These are phyloP conservation scores for Daedalea quercina DNA, from an alignment of 768 basidiomycete genomes.

Conservation along the genomic window DNA sequence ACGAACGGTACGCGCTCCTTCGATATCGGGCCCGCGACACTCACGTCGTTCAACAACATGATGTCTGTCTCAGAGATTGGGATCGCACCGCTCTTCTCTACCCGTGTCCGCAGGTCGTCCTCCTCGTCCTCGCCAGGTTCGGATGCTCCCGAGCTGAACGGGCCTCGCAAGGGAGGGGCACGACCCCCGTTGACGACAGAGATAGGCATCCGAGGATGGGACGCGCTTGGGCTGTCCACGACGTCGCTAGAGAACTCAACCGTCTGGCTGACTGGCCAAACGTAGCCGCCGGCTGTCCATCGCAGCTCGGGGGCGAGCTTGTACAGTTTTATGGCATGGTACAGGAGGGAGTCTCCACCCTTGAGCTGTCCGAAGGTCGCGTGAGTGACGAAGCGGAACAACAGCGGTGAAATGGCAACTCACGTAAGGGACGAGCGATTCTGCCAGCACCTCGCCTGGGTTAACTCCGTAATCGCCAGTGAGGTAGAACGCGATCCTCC, in stretches of 20 bases:
- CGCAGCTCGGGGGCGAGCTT: conserved; percentile 70
- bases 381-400: neutral
- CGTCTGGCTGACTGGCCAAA: conserved; percentile 70
- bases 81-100: conserved; percentile 65
- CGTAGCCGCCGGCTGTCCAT: conserved; percentile 77
- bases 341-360: conserved; percentile 68
- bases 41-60: conserved; percentile 47
- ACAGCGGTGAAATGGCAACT: conserved; percentile 24
- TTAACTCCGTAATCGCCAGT: conserved; percentile 63
- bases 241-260: conserved; percentile 55
- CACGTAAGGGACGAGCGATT: conserved; percentile 65
- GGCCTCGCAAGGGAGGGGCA: conserved; percentile 34
- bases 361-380: conserved; percentile 44
- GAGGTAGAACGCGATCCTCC: conserved; percentile 67
- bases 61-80: conserved; percentile 59
- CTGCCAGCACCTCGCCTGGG: conserved; percentile 63
- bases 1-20: conserved; percentile 69
- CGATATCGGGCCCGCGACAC: conserved; percentile 37
- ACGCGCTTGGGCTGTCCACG: conserved; percentile 19
- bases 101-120: conserved; percentile 40
- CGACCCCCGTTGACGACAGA: conserved; percentile 10
- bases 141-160: conserved; percentile 37
- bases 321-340: conserved; percentile 71
- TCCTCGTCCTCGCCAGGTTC: conserved; percentile 33
- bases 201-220: conserved; percentile 8